Percentiles rank a stretch among this genome's conserved stretches.
Conservation (phyloP, 768 basidiomycete species). For the Tricholoma flavovirens region DNA sequence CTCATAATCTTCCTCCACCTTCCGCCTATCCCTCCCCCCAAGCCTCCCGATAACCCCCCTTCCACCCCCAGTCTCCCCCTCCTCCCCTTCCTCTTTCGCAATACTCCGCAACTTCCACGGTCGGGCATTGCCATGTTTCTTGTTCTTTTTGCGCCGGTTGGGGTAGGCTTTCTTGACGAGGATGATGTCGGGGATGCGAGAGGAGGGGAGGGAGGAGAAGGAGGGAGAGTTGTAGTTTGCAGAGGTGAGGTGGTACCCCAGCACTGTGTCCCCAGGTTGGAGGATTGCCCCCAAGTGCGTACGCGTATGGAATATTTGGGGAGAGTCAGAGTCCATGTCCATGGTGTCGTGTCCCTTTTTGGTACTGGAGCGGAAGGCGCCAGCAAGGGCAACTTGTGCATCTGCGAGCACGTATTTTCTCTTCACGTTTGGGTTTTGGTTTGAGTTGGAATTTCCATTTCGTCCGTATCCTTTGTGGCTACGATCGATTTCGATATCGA, state of each 20-base stretch:
- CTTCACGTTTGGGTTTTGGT: slow-evolving; percentile 26
- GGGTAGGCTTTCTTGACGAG: slow-evolving; percentile 96
- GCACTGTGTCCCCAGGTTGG: slow-evolving; percentile 90
- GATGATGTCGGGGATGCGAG: slow-evolving; percentile 83
- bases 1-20: slow-evolving; percentile 97
- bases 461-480: slow-evolving; percentile 11
- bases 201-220: slow-evolving; percentile 60
- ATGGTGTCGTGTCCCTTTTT: slow-evolving; percentile 26
- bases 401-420: slow-evolving; percentile 78
- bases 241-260: slow-evolving; percentile 86
- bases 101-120: slow-evolving; percentile 90
- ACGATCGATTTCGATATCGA: slow-evolving; percentile 85
- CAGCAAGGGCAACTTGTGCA: slow-evolving; percentile 84
- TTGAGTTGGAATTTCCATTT: not conserved
- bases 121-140: slow-evolving; percentile 38
- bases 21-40: slow-evolving; percentile 86
- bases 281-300: slow-evolving; percentile 90
- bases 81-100: slow-evolving; percentile 86
- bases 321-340: slow-evolving; percentile 53
- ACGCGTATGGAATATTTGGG: slow-evolving; percentile 90
- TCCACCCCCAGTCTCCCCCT: slow-evolving; percentile 69
- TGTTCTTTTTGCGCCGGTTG: slow-evolving; percentile 86
- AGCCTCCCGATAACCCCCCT: slow-evolving; percentile 85
- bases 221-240: slow-evolving; percentile 92
- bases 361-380: slow-evolving; percentile 56